A percentile compares a stretch with the other conserved stretches of the same genome.
Evolutionary conservation across 2,329 filamentous ascomycete genomes (phyloP).

Genomic region (Apiospora hydei): DNA sequence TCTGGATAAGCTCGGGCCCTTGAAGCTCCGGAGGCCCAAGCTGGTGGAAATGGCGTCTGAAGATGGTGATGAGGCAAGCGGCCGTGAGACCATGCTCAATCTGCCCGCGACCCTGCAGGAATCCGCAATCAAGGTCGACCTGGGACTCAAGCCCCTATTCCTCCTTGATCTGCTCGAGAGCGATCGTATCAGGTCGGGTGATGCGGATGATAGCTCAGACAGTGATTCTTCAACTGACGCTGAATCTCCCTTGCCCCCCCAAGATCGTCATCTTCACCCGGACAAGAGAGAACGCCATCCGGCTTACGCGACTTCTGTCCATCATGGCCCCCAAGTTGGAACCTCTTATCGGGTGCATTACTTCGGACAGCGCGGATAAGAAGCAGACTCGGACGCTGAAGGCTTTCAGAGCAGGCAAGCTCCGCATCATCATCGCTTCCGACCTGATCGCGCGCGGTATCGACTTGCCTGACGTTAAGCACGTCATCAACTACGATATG

Average conservation of each 20-base stretch:
- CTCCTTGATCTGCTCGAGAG: conserved; percentile 78
- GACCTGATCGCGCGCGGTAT: conserved; percentile 93
- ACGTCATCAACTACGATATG: conserved; percentile 94
- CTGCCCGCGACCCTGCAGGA: conserved; percentile 72
- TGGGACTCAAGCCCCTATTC: conserved; percentile 80
- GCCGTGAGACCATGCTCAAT: conserved; percentile 51
- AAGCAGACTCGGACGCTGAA: conserved; percentile 71
- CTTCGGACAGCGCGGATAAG: conserved; percentile 78
- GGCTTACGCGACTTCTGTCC: conserved; percentile 80
- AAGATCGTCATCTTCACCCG: conserved; percentile 85
- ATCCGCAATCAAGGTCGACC: conserved; percentile 72
- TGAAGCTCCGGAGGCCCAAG: conserved; percentile 77
- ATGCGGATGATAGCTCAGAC: conserved; percentile 33
- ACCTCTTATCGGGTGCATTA: conserved; percentile 71
- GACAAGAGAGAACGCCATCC: conserved; percentile 86
- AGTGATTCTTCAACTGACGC: conserved; percentile 41
- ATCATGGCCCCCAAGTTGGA: conserved; percentile 69
- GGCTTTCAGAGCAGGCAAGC: conserved; percentile 67
- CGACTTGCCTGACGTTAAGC: conserved; percentile 78
- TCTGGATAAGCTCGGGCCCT: conserved; percentile 76
- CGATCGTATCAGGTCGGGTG: conserved; percentile 52
- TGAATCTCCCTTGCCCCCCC: conserved; percentile 29
- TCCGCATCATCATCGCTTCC: conserved; percentile 84
- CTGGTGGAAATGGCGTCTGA: conserved; percentile 68
- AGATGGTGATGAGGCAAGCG: conserved; percentile 39